Evolutionary conservation across 2,329 filamentous ascomycete genomes (phyloP).

Genomic region (Alternaria metachromatica): DNA sequence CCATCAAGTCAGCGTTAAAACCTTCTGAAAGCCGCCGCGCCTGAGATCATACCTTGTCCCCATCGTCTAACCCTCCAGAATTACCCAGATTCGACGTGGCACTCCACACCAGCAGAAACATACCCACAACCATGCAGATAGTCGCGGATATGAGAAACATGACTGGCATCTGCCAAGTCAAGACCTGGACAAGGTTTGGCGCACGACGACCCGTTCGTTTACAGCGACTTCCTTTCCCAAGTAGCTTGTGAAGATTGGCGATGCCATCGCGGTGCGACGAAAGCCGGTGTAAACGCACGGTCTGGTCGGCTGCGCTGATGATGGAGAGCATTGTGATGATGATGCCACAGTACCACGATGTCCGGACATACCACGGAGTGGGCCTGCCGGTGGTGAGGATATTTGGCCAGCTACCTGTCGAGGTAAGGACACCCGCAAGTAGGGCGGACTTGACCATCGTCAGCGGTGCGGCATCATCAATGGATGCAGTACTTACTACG

Average conservation of each 20-base stretch:
- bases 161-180: slow-evolving; percentile 48
- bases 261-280: slow-evolving; percentile 51
- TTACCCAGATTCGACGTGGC: slow-evolving; percentile 31
- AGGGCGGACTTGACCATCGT: slow-evolving; percentile 37
- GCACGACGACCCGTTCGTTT: slow-evolving; percentile 21
- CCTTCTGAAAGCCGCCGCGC: not conserved
- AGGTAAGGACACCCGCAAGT: slow-evolving; percentile 49
- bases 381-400: slow-evolving; percentile 45
- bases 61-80: slow-evolving; percentile 33
- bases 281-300: slow-evolving; percentile 51
- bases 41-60: not conserved
- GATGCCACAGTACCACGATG: slow-evolving; percentile 52
- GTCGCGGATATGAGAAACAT: slow-evolving; percentile 43
- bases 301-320: slow-evolving; percentile 53
- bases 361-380: slow-evolving; percentile 51
- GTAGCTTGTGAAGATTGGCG: slow-evolving; percentile 42
- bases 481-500: slow-evolving; percentile 36
- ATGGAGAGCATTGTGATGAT: slow-evolving; percentile 60
- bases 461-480: not conserved
- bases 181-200: slow-evolving; percentile 37
- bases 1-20: not conserved
- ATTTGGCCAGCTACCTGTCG: slow-evolving; percentile 53
- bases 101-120: slow-evolving; percentile 48
- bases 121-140: slow-evolving; percentile 46
- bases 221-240: slow-evolving; percentile 30